A percentile compares a stretch with the other conserved stretches of the same genome.
phyloP scores from a whole-genome alignment of 2,329 filamentous ascomycete genomes.

The Aspergillus pseudonomiae region DNA sequence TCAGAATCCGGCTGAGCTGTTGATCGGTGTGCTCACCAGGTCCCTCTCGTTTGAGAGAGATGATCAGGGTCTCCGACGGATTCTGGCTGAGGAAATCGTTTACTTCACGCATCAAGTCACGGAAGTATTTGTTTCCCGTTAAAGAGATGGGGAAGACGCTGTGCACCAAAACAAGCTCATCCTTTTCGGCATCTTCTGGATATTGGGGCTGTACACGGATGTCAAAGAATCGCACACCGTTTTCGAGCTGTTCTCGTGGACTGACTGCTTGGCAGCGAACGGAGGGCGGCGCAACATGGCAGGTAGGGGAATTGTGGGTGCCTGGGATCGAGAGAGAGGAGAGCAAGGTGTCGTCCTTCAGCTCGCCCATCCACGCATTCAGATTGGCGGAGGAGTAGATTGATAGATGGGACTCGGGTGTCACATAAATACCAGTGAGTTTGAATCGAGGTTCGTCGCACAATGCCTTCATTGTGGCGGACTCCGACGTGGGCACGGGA shows the following conservation, averaged over 20 bases:
- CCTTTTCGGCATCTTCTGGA: slow-evolving; percentile 60
- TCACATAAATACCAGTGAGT: slow-evolving; percentile 69
- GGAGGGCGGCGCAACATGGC: slow-evolving; percentile 80
- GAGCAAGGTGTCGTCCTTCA: slow-evolving; percentile 72
- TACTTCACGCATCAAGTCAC: slow-evolving; percentile 69
- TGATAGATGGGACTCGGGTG: slow-evolving; percentile 55
- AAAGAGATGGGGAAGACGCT: slow-evolving; percentile 86
- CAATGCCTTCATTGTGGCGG: slow-evolving; percentile 63
- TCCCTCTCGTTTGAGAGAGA: slow-evolving; percentile 91
- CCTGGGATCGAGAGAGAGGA: slow-evolving; percentile 87
- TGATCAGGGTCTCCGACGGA: slow-evolving; percentile 78
- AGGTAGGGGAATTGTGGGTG: slow-evolving; percentile 92
- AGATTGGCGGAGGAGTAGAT: slow-evolving; percentile 74
- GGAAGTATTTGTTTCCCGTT: slow-evolving; percentile 77
- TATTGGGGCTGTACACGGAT: slow-evolving; percentile 74
- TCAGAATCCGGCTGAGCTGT: slow-evolving; percentile 74
- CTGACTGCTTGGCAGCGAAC: slow-evolving; percentile 88
- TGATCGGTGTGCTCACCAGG: slow-evolving; percentile 77
- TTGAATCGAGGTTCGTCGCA: slow-evolving; percentile 55
- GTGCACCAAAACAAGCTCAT: slow-evolving; percentile 81
- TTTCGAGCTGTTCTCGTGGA: slow-evolving; percentile 75
- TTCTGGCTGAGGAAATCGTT: slow-evolving; percentile 77
- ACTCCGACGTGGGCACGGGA: slow-evolving; percentile 63
- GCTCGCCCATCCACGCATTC: slow-evolving; percentile 76
- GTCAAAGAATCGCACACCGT: slow-evolving; percentile 94